These are phyloP conservation scores for Phlebiopsis gigantea DNA, from an alignment of 768 basidiomycete genomes.

Conservation along the genomic window DNA sequence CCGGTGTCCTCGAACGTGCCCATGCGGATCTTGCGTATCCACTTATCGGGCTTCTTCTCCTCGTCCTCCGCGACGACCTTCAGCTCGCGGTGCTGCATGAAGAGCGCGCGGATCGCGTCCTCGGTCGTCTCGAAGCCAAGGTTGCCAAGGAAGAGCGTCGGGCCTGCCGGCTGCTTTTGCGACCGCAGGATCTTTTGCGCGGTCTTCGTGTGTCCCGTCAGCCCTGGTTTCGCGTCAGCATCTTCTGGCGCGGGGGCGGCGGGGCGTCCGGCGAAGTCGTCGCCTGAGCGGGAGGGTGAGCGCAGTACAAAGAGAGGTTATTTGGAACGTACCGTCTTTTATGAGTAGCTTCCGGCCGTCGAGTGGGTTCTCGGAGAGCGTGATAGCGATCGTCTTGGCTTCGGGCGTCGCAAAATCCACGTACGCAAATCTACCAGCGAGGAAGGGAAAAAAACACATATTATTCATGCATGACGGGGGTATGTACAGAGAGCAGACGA, in stretches of 20 bases:
- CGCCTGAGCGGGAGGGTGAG: slow-evolving; percentile 40
- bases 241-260: slow-evolving; percentile 34
- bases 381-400: slow-evolving; percentile 69
- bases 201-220: slow-evolving; percentile 49
- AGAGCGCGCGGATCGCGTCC: slow-evolving; percentile 61
- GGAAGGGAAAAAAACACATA: not conserved
- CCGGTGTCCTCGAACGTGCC: slow-evolving; percentile 97
- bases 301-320: not conserved
- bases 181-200: slow-evolving; percentile 70
- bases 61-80: slow-evolving; percentile 3
- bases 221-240: slow-evolving; percentile 25
- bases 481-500: slow-evolving; percentile 23
- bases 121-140: slow-evolving; percentile 88
- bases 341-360: slow-evolving; percentile 87
- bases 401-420: slow-evolving; percentile 86
- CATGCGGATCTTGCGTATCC: slow-evolving; percentile 83
- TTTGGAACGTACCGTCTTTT: slow-evolving; percentile 68
- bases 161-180: slow-evolving; percentile 81
- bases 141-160: slow-evolving; percentile 91
- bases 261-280: slow-evolving; percentile 70
- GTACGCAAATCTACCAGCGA: slow-evolving; percentile 76
- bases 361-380: slow-evolving; percentile 73
- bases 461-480: not conserved
- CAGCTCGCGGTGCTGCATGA: slow-evolving; percentile 58
- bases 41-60: slow-evolving; percentile 28